A percentile compares a stretch with the other conserved stretches of the same genome.
phyloP scores from a whole-genome alignment of 2,329 filamentous ascomycete species.

The Catunica adiposa region DNA sequence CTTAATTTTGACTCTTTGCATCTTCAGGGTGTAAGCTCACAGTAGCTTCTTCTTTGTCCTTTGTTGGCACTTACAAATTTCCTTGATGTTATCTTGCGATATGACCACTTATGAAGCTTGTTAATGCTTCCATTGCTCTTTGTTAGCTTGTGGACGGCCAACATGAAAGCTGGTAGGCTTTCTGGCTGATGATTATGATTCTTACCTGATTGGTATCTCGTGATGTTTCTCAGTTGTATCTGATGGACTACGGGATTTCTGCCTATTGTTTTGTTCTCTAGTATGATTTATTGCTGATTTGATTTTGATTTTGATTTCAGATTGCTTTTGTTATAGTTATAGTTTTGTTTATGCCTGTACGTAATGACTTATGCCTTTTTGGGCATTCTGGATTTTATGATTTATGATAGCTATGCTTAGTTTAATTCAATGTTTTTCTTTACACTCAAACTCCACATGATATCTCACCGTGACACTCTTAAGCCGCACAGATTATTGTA shows the following conservation, averaged over 20 bases:
- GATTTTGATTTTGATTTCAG: background rate
- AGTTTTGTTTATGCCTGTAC: slow-evolving; percentile 16
- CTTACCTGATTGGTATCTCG: background rate
- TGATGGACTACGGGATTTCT: background rate
- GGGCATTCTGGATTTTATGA: background rate
- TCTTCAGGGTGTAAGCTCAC: background rate
- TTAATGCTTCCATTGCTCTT: background rate
- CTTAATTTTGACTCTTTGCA: background rate
- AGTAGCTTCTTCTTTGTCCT: background rate
- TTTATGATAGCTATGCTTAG: slow-evolving; percentile 1
- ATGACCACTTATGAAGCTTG: background rate
- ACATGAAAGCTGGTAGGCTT: background rate
- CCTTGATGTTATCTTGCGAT: background rate
- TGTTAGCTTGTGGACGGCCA: background rate
- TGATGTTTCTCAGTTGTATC: slow-evolving; percentile 7
- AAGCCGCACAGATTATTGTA: no score
- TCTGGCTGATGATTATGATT: slow-evolving; percentile 8
- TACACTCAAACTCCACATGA: no score
- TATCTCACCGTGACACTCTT: no score
- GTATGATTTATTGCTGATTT: no score
- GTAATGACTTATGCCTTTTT: slow-evolving; percentile 15
- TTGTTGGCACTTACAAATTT: background rate
- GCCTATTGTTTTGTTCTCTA: background rate
- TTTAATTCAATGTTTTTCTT: background rate
- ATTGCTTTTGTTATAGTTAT: slow-evolving; percentile 12